Base-by-base conservation (phyloP, 768 basidiomycete species). In the Lentinula sp. region DNA sequence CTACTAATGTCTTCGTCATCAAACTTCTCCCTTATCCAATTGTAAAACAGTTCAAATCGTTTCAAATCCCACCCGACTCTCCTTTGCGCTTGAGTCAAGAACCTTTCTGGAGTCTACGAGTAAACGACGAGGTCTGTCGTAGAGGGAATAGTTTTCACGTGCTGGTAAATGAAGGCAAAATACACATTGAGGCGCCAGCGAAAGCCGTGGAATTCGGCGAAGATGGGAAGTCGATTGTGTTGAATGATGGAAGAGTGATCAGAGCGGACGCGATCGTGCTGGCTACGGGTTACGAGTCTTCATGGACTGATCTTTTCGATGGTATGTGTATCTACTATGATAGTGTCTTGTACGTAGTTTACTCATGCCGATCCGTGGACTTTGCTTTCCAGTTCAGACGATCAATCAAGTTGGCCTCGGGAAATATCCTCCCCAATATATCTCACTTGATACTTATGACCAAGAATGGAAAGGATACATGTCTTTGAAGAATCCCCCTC, bases 231-330 rank as follows among this genome's bases (percentile, higher is more conserved):
- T 78, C 77, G 0, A 62, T 88, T 13, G 28, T 75, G 0, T 67
- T 88, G 20, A 73, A 67, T 23, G 74, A 81, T 61, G 83, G 82
- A 0, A 62, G 71, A 51, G 62, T 64, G 0, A n/a, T 86, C 3
- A 64, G 66, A 8, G 81, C 83, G 0, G 72, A 80, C 33, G 78
- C 74, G 32, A 68, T 88, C 10, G 72, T 88, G 6, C 74, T 88
- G 0, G 79, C 80, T 1, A 87, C 86, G 3, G 87, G 86, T 0
- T 88, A 80, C 66, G 65, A 67, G 35, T 85, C 83, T 4, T 87
- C 86, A 2, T 88, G 86, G 86, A 63, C 65, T 0, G 62, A 64
- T 16, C 66, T 79, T 3, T 74, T 79, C 43, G 72, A 74, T 48
- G 61, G 74, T 73, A 56, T 12, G 70, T 42, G 12, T 10, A 54